phyloP scores from a whole-genome alignment of 1,284 basidiomycete species.

The Tilletia caries region DNA sequence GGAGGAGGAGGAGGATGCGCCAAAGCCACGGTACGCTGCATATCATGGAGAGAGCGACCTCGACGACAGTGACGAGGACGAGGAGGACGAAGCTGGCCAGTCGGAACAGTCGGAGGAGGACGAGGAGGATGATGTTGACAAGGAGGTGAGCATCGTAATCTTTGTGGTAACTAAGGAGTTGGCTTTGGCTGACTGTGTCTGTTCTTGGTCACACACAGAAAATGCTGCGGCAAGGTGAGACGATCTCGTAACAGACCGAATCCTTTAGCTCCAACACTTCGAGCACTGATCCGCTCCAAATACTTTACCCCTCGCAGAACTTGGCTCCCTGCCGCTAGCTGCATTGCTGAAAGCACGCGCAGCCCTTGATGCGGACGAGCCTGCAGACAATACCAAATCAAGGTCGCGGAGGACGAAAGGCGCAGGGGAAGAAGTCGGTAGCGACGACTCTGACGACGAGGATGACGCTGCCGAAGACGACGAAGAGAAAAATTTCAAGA shows the following conservation, averaged over 20 bases:
- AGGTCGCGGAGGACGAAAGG: neutral
- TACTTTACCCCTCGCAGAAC: neutral
- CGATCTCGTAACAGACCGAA: neutral
- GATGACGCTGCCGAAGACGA: too few species aligned
- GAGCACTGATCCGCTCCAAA: neutral
- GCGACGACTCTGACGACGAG: neutral
- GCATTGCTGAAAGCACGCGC: neutral
- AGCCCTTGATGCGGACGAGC: neutral
- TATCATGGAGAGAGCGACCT: neutral
- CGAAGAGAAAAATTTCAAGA: neutral
- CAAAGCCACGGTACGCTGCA: neutral
- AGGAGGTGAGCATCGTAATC: conserved; percentile 4
- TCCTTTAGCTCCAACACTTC: neutral
- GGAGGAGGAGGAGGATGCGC: conserved; percentile 58
- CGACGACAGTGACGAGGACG: conserved; percentile 42
- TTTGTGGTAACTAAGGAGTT: too few species aligned
- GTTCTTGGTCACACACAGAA: too few species aligned
- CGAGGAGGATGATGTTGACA: conserved; percentile 23
- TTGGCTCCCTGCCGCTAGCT: neutral
- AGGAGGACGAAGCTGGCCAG: conserved; percentile 12
- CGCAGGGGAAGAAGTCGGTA: neutral
- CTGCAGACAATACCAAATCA: neutral
- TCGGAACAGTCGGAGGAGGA: conserved; percentile 14
- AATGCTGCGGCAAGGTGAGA: too few species aligned
- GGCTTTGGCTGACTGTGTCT: too few species aligned